These are phyloP conservation scores for Paraconiothyrium sp. DNA, from an alignment of 2,329 filamentous ascomycete species.

Conservation along the genomic window DNA sequence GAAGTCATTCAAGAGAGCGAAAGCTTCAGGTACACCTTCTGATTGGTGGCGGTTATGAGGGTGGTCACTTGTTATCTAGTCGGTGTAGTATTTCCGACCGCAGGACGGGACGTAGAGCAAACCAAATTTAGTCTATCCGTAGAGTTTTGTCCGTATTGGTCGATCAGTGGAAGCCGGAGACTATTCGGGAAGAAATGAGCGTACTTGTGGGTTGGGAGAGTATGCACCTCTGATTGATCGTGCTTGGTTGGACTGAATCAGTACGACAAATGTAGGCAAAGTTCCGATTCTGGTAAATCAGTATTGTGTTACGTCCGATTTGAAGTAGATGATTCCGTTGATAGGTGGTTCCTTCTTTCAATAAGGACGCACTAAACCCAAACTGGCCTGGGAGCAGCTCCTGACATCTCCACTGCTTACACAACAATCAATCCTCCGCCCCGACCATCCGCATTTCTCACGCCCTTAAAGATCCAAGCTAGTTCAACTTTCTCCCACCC, in stretches of 20 bases:
- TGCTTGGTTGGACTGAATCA: neutral
- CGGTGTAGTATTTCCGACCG: no score
- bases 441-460: neutral
- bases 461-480: neutral
- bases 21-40: conserved; percentile 7
- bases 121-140: no score
- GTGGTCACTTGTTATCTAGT: no score
- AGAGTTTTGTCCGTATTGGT: neutral
- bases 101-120: no score
- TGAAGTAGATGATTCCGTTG: neutral
- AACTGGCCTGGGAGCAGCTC: neutral
- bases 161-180: neutral
- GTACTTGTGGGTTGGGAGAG: neutral
- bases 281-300: neutral
- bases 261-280: neutral
- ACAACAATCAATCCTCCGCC: neutral
- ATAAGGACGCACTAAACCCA: neutral
- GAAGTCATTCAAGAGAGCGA: conserved; percentile 6
- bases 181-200: neutral
- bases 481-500: neutral
- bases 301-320: neutral
- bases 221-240: neutral
- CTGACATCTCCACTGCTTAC: neutral
- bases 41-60: neutral
- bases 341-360: neutral